Evolutionary conservation across 1,284 basidiomycete genomes (phyloP), one percentile per base, ranked within the genome.

Genomic region (Boletus subluridellus): DNA sequence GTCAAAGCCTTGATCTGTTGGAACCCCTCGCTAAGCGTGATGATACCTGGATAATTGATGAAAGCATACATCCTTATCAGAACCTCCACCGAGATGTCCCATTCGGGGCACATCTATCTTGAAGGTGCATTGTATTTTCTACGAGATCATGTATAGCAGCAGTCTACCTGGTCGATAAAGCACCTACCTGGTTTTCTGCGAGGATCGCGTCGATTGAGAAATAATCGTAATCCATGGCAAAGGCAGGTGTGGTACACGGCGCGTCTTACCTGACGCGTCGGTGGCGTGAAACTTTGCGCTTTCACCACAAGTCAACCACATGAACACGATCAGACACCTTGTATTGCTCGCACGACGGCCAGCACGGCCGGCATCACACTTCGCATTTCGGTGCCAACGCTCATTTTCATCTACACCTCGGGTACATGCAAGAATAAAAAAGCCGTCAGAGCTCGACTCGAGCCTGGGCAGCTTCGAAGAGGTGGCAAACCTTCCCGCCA

Each of bases 81-180:
- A 83, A 34, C 91, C 89, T 37, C 92, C 91, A 56, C 90, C 90
- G 15, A 95, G 81, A 69, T 94, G 92, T 0, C 94, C 94, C 78
- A 95, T 85, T 52, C 87, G 86, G 5, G 86, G 85, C n/a, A 95
- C 86, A 60, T 90, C 86, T 48, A 90, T 80, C 64, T 90, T 90
- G 79, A 96, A 95, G 3, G 87, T 90, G 70, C 93, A 95, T 74
- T 92, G 89, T 42, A 95, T 80, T 83, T 94, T 95, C 90, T 94
- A 66, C 42, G 52, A n/a, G 38, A 39, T 26, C 10, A 32, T 38
- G 17, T 57, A 21, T 30, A 51, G 14, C 12, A 32, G n/a, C 30
- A 14, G 21, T 24, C 54, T 21, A 35, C 32, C 30, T 35, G 26
- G 34, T 47, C 4, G 21, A 49, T n/a, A 35, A 47, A 12, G 14